A percentile compares a stretch with the other conserved stretches of the same genome.
Evolutionary conservation across 768 basidiomycete species (phyloP).

Genomic region (Lepiota brunneoincarnata): DNA sequence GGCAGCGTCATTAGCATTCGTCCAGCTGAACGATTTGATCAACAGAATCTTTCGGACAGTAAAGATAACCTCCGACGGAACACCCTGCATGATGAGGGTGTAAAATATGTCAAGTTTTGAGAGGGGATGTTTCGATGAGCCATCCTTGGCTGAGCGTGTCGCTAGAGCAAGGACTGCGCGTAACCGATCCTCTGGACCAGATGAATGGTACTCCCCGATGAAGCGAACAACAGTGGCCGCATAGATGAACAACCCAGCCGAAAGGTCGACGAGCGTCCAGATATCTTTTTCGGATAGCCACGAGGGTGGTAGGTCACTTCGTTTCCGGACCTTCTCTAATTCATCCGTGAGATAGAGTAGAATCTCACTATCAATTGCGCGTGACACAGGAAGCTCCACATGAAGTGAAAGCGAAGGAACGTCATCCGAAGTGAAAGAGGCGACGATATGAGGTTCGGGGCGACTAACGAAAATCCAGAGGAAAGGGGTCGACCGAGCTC

Average conservation of each 20-base stretch:
- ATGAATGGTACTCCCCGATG: background rate
- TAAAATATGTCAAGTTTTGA: background rate
- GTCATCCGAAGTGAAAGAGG: background rate
- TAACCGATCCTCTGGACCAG: slow-evolving; percentile 1
- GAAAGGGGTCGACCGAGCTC: background rate
- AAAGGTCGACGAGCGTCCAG: background rate
- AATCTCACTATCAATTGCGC: background rate
- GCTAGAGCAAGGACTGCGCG: background rate
- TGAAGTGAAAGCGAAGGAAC: background rate
- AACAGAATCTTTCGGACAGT: background rate
- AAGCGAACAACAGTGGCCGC: background rate
- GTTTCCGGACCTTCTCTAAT: background rate
- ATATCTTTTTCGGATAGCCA: background rate
- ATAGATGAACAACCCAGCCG: slow-evolving; percentile 1
- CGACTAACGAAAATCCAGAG: slow-evolving; percentile 1
- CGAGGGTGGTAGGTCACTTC: background rate
- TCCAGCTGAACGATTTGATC: background rate
- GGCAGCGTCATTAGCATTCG: no score
- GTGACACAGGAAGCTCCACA: background rate
- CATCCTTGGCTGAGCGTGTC: background rate
- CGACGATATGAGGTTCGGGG: background rate
- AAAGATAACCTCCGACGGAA: background rate
- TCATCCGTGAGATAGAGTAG: background rate
- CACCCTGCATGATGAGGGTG: background rate
- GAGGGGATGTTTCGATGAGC: background rate